Evolutionary conservation across 129 eudicot genomes (phyloP).

Genomic region (Calendula officinalis): DNA sequence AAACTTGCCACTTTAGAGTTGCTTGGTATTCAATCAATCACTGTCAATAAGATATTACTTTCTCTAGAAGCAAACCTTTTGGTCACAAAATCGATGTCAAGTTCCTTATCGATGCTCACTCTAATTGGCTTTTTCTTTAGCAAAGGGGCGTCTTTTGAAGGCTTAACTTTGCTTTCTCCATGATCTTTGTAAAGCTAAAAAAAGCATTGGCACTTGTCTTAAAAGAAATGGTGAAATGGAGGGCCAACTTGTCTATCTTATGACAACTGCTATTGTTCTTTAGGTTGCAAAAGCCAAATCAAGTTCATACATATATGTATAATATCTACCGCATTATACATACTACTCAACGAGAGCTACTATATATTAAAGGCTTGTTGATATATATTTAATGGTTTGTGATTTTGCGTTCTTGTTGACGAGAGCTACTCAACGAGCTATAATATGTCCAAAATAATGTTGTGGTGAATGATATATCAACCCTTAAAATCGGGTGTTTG

Average conservation of each 20-base stretch:
- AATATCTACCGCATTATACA: too few species aligned
- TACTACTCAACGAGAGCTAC: too few species aligned
- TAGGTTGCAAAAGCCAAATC: too few species aligned
- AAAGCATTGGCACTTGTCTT: slow-evolving; percentile 6
- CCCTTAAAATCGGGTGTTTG: too few species aligned
- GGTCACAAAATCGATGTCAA: background rate
- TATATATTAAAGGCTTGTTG: too few species aligned
- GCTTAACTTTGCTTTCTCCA: slow-evolving; percentile 2
- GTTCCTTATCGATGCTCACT: background rate
- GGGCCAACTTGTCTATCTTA: slow-evolving; percentile 6
- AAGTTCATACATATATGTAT: too few species aligned
- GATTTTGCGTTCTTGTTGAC: too few species aligned
- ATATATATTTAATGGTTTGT: too few species aligned
- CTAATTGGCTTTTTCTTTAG: background rate
- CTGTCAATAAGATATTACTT: background rate
- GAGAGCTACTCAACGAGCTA: too few species aligned
- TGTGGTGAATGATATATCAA: too few species aligned
- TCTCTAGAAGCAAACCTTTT: background rate
- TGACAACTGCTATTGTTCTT: background rate
- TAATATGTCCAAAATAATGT: too few species aligned
- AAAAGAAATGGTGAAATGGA: slow-evolving; percentile 5
- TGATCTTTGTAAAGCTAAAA: background rate
- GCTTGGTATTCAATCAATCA: too few species aligned
- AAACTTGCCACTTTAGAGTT: background rate
- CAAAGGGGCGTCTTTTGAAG: background rate